phyloP scores from a whole-genome alignment of 1,284 basidiomycete species.

The Phellinidium pouzarii region DNA sequence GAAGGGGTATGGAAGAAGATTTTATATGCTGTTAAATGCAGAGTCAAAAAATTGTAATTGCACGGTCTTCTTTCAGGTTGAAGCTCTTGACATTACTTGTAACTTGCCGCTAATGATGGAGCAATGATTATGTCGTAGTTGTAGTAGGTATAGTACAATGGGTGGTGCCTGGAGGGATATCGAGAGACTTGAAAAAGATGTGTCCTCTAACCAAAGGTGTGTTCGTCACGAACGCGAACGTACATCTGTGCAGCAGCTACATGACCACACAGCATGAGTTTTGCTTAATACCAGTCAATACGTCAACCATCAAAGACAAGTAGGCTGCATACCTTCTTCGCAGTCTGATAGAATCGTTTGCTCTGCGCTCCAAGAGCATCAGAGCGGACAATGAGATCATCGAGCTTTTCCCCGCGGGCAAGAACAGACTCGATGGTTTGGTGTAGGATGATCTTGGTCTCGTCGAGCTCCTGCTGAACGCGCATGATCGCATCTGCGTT shows the following conservation, averaged over 20 bases:
- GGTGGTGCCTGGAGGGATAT: not conserved
- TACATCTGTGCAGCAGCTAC: conserved; percentile 21
- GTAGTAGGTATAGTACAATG: not conserved
- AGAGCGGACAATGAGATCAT: conserved; percentile 94
- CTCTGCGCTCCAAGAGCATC: conserved; percentile 85
- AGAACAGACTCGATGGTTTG: conserved; percentile 99
- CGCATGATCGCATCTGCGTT: conserved; percentile 99
- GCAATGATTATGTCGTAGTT: not conserved
- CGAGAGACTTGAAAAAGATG: not conserved
- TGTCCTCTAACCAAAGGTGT: not conserved
- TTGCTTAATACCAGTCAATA: conserved; percentile 40
- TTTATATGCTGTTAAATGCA: no score
- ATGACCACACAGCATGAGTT: conserved; percentile 58
- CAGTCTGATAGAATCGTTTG: conserved; percentile 95
- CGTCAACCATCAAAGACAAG: conserved; percentile 2
- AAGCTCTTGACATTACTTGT: no score
- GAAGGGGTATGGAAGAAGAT: no score
- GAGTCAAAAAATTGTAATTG: no score
- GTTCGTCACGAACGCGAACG: not conserved
- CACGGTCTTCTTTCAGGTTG: no score
- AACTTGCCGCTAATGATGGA: not conserved
- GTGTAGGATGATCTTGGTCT: conserved; percentile 98
- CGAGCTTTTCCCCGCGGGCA: conserved; percentile 94
- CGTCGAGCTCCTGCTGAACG: conserved; percentile 97
- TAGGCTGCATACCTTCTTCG: conserved; percentile 67